These are phyloP conservation scores for Fraxinus greggii DNA, from an alignment of 305 asterid genomes.

Conservation along the genomic window DNA sequence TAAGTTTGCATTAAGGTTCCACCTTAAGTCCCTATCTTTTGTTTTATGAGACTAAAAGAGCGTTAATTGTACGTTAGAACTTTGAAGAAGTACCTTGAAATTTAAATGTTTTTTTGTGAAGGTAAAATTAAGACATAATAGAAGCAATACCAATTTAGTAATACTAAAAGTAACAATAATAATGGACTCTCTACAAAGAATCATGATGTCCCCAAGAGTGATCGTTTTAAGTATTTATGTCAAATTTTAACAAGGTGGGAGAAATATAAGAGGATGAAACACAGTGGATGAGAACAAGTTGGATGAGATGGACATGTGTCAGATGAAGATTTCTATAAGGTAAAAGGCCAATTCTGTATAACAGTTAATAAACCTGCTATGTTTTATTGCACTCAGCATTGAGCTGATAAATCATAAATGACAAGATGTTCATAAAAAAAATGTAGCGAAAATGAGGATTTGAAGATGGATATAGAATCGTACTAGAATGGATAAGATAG, in stretches of 20 bases:
- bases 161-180: background rate
- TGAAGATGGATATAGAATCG: background rate
- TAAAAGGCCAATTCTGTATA: background rate
- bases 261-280: background rate
- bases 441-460: background rate
- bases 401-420: background rate
- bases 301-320: background rate
- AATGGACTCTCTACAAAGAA: background rate
- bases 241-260: background rate
- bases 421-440: background rate
- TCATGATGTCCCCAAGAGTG: background rate
- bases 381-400: background rate
- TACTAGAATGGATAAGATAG: background rate
- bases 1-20: background rate
- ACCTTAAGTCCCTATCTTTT: background rate
- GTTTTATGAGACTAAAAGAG: background rate
- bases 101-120: background rate
- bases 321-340: background rate
- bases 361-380: background rate
- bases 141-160: background rate
- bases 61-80: background rate
- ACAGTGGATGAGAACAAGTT: slow-evolving; percentile 2
- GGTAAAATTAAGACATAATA: background rate
- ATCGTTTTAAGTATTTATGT: background rate
- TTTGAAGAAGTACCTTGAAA: background rate